These are phyloP conservation scores for Fusarium robinianum DNA, from an alignment of 2,329 filamentous ascomycete genomes.

Conservation along the genomic window DNA sequence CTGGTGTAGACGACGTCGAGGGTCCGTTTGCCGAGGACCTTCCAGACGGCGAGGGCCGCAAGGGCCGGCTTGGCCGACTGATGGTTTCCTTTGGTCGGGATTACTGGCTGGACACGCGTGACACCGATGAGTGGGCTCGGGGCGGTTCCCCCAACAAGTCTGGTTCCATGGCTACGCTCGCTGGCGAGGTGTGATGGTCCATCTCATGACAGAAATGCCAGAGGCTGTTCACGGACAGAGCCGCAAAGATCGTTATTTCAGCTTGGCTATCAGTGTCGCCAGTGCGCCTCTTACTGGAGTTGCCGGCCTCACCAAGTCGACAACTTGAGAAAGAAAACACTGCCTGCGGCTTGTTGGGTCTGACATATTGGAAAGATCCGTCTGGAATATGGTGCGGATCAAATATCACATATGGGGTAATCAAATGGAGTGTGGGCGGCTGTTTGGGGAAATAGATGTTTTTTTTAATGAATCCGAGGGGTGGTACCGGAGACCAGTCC, in stretches of 20 bases:
- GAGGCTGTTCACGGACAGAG: constrained; percentile 3
- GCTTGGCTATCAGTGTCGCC: no score
- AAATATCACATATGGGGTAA: constrained; percentile 25
- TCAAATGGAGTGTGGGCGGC: no score
- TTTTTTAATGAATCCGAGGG: constrained; percentile 7
- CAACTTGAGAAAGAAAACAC: no score
- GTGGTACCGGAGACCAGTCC: constrained; percentile 21
- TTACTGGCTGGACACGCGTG: constrained; percentile 80
- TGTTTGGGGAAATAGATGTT: constrained; percentile 5
- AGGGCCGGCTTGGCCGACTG: constrained; percentile 74
- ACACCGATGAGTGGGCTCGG: constrained; percentile 70
- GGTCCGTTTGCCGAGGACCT: constrained; percentile 71
- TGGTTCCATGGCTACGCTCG: constrained; percentile 46
- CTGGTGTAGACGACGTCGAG: constrained; percentile 53
- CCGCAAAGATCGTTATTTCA: no score
- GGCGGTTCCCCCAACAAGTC: constrained; percentile 63
- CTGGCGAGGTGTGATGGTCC: constrained; percentile 39
- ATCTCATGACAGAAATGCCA: constrained; percentile 13
- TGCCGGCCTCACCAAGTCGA: no score
- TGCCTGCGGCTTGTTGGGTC: no score
- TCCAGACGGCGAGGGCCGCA: constrained; percentile 78
- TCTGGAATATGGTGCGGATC: no score
- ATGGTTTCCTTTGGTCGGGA: constrained; percentile 75
- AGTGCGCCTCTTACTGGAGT: no score
- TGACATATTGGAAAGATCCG: no score